A percentile compares a stretch with the other conserved stretches of the same genome.
phyloP scores from a whole-genome alignment of 2,329 filamentous ascomycete genomes.

The Amauroascus niger region DNA sequence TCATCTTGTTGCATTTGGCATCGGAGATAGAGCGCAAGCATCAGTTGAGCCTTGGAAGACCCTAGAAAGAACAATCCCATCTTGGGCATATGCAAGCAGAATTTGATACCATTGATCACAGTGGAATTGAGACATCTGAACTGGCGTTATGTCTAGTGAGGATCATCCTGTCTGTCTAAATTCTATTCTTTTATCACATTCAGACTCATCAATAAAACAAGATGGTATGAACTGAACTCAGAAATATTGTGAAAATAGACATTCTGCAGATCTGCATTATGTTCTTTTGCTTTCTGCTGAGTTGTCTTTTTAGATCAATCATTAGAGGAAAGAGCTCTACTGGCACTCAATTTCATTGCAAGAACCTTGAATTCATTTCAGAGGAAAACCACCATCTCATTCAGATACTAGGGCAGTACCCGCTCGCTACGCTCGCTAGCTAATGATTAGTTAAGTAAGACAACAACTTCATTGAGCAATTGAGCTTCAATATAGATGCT shows the following conservation, averaged over 20 bases:
- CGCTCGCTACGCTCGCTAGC: no score
- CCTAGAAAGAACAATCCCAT: conserved; percentile 24
- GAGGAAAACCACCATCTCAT: conserved; percentile 14
- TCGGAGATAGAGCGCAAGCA: no score
- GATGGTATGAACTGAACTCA: conserved; percentile 26
- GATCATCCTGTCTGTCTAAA: conserved; percentile 30
- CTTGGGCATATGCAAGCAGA: conserved; percentile 27
- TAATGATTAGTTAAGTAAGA: no score
- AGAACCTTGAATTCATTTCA: conserved; percentile 13
- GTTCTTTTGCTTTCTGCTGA: conserved; percentile 27
- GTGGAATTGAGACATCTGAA: conserved; percentile 20
- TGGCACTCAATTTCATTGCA: conserved; percentile 10
- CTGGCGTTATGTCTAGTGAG: conserved; percentile 23
- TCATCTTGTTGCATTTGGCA: conserved; percentile 1
- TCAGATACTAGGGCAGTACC: conserved; percentile 11
- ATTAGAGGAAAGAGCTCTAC: conserved; percentile 19
- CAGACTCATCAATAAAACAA: conserved; percentile 34
- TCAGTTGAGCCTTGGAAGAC: conserved; percentile 27
- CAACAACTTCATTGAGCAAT: no score
- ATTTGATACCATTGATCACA: conserved; percentile 23
- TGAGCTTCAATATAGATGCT: no score
- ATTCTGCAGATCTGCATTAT: conserved; percentile 28
- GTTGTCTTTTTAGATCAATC: conserved; percentile 27
- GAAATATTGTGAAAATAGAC: conserved; percentile 29
- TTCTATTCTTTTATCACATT: conserved; percentile 30